These are phyloP conservation scores for Aspergillus sp. DNA, from an alignment of 2,329 filamentous ascomycete species.

Conservation along the genomic window DNA sequence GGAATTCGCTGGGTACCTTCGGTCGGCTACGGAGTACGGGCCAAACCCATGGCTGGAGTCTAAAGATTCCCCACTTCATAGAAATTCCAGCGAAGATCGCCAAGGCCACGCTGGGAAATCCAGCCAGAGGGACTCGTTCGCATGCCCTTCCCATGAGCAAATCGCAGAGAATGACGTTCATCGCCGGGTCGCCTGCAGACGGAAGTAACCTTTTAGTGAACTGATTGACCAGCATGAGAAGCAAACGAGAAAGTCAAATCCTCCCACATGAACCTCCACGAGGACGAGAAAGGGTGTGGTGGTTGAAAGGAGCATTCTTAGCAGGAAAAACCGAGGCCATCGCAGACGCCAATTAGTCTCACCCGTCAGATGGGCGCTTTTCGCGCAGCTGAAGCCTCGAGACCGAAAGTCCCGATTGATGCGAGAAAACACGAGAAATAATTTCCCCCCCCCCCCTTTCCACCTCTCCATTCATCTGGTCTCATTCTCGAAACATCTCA, in stretches of 20 bases:
- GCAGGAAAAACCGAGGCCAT: neutral
- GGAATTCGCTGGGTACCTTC: neutral
- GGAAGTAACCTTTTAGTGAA: neutral
- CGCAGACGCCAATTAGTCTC: constrained; percentile 1
- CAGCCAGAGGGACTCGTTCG: neutral
- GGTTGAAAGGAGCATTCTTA: neutral
- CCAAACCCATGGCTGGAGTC: neutral
- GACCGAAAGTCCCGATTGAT: neutral
- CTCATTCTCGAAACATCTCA: neutral
- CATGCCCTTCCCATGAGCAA: neutral
- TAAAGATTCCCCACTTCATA: neutral
- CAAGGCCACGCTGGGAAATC: neutral
- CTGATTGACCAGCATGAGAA: neutral
- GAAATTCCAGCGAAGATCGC: neutral
- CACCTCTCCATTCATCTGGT: neutral
- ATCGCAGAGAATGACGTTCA: constrained; percentile 1
- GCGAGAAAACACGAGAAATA: neutral
- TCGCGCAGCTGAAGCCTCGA: constrained; percentile 10
- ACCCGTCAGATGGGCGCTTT: constrained; percentile 9
- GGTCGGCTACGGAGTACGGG: too few relatives aligned
- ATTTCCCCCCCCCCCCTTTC: neutral
- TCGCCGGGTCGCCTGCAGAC: neutral
- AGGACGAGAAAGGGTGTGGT: neutral
- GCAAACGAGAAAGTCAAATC: neutral
- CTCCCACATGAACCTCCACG: neutral